These are phyloP conservation scores for Trichocladium antarcticum DNA, from an alignment of 495 filamentous ascomycete genomes.

Conservation along the genomic window DNA sequence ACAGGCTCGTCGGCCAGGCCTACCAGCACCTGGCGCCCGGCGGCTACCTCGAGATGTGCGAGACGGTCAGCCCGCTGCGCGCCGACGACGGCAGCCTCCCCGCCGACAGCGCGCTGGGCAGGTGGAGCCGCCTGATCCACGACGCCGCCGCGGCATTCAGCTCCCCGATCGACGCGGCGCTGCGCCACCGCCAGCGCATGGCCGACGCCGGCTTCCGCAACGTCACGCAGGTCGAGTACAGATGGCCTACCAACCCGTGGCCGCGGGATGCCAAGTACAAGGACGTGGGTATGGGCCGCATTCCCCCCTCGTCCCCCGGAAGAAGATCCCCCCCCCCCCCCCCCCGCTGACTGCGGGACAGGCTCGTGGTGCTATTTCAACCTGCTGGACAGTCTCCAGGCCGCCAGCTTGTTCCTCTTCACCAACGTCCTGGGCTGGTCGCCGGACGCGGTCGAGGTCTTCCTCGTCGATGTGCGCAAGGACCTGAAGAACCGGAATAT, in stretches of 20 bases:
- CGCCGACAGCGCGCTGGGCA: background rate
- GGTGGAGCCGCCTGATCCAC: conserved; percentile 5
- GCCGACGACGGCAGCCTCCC: conserved; percentile 7
- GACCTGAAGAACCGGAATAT: conserved; percentile 15
- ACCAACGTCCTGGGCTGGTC: conserved; percentile 16
- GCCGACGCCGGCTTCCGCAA: conserved; percentile 9
- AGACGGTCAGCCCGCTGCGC: background rate
- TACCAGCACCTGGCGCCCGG: conserved; percentile 11
- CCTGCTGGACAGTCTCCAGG: too few species aligned
- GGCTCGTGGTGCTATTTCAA: too few species aligned
- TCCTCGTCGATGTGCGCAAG: conserved; percentile 13
- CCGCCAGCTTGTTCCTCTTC: conserved; percentile 10
- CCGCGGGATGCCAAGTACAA: conserved; percentile 7
- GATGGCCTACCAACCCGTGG: conserved; percentile 10
- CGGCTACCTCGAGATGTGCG: conserved; percentile 5
- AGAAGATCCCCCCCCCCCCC: too few species aligned
- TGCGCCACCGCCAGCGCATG: conserved; percentile 3
- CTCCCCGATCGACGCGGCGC: background rate
- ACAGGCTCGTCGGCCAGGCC: conserved; percentile 26
- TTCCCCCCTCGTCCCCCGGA: too few species aligned
- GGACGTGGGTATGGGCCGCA: conserved; percentile 10
- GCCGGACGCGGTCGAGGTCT: conserved; percentile 7
- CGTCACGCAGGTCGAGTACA: conserved; percentile 2
- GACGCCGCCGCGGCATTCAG: background rate
- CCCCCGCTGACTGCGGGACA: too few species aligned